A percentile compares a stretch with the other conserved stretches of the same genome.
Evolutionary conservation across 1,139 yeast species (phyloP).

Genomic region (Diutina scorzettiae): DNA sequence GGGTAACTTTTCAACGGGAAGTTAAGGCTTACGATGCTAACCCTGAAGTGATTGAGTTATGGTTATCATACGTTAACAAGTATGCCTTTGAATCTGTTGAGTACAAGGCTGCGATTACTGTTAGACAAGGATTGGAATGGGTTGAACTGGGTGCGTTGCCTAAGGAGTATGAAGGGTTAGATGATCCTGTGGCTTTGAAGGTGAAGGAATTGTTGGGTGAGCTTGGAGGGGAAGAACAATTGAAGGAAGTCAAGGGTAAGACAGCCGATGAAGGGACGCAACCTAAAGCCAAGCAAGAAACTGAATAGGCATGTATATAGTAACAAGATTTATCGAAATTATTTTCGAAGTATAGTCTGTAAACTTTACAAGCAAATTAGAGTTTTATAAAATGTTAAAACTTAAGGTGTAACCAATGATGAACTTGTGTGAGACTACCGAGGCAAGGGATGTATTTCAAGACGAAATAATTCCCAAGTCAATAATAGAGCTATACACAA

Average conservation of each 20-base stretch:
- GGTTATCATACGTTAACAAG: slow-evolving; percentile 70
- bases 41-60: slow-evolving; percentile 72
- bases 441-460: too few species aligned
- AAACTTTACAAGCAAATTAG: too few species aligned
- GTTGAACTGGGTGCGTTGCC: slow-evolving; percentile 23
- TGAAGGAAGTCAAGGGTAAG: neutral
- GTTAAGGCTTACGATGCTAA: slow-evolving; percentile 75
- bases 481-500: too few species aligned
- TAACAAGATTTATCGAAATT: too few species aligned
- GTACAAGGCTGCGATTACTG: slow-evolving; percentile 59
- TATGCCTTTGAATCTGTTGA: slow-evolving; percentile 76
- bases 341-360: too few species aligned
- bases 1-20: slow-evolving; percentile 68
- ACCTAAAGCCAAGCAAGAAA: too few species aligned
- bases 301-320: too few species aligned
- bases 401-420: too few species aligned
- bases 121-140: slow-evolving; percentile 41
- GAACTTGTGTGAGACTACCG: too few species aligned
- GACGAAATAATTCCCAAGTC: too few species aligned
- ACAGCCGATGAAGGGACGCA: too few species aligned
- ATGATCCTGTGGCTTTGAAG: slow-evolving; percentile 57
- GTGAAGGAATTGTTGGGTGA: slow-evolving; percentile 51
- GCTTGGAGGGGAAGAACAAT: neutral
- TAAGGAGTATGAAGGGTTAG: slow-evolving; percentile 23
- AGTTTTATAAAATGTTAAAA: too few species aligned